phyloP scores from a whole-genome alignment of 768 basidiomycete species.

The Trametes cubensis region DNA sequence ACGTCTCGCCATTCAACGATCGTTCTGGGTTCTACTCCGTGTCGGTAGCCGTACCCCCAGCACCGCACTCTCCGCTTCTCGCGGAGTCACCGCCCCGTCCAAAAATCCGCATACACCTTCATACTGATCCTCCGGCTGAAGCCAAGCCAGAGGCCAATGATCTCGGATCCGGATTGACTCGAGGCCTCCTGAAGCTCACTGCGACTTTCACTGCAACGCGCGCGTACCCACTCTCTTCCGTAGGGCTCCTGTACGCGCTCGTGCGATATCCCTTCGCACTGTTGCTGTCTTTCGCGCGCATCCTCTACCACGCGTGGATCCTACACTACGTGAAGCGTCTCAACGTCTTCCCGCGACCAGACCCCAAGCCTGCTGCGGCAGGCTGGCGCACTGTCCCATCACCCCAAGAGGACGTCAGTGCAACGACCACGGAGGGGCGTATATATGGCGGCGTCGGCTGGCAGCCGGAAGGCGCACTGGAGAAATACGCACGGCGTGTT shows the following conservation, averaged over 20 bases:
- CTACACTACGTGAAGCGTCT: constrained; percentile 62
- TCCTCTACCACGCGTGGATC: constrained; percentile 59
- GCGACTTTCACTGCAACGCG: constrained; percentile 46
- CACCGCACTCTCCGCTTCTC: constrained; percentile 28
- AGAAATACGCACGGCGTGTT: constrained; percentile 33
- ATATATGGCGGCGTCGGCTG: constrained; percentile 37
- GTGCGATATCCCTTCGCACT: constrained; percentile 52
- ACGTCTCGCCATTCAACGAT: constrained; percentile 80
- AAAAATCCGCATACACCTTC: constrained; percentile 43
- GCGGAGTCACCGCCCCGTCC: constrained; percentile 34
- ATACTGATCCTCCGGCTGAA: not conserved
- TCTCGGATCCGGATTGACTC: not conserved
- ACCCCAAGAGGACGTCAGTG: not conserved
- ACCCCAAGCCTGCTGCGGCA: constrained; percentile 44
- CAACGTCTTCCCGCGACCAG: constrained; percentile 61
- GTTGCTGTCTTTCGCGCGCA: constrained; percentile 59
- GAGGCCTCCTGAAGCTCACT: constrained; percentile 52
- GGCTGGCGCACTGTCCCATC: not conserved
- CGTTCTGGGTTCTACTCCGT: constrained; percentile 66
- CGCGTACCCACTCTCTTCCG: constrained; percentile 44
- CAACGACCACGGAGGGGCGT: constrained; percentile 26
- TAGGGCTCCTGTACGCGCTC: constrained; percentile 43
- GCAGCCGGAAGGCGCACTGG: constrained; percentile 37
- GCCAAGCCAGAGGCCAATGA: constrained; percentile 32
- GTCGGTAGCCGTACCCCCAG: constrained; percentile 52